Base-by-base conservation (phyloP, 352 stramenopile genomes). In the Thalassiosira hispida region DNA sequence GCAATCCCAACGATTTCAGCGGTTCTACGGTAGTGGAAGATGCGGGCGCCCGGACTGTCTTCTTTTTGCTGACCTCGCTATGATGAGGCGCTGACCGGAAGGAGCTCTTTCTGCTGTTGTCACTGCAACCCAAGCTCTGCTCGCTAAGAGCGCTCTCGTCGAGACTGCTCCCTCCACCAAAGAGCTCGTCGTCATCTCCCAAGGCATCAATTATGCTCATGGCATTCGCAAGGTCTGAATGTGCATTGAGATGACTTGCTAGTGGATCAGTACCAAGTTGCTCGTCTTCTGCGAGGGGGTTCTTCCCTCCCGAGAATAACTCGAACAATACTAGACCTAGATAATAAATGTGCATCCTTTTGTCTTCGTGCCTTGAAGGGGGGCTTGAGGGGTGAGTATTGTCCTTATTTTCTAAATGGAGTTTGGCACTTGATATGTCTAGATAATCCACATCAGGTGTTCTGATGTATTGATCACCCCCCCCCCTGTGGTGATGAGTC, bases 281-380 rank as follows among this genome's bases (percentile, higher is more conserved):
- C 12, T 14, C 7, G 2, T 42, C 11, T 25, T 49, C n/a, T 11
- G 31, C 16, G 23, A 38, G 42, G 4, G 42, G 44, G 2, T 12
- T 31, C 14, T 33, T n/a, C 23, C 64, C 64, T 9, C 64, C 64
- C 16, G 64, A 73, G 56, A 73, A 63, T 31, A 73, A 22, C 23
- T 73, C 51, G 46, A 62, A 73, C 0, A 73, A 64, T 20, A 73
- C 33, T 0, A 73, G 38, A 0, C 64, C 64, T n/a, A 73, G 64
- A 25, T 25, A 63, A 18, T 70, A 60, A 20, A 70, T 60, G 2
- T 22, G 23, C 16, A 29, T n/a, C 16, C 2, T 42, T 49, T 68
- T 18, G 14, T 68, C 22, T 22, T 61, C 2, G 2, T 22, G 7
- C 14, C 12, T 3, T 22, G 31, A 8, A 38, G 31, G 31, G 8